Evolutionary conservation across 345 rosid genomes (phyloP), one percentile per base, ranked within the genome.

Genomic region (Hevea brasiliensis): DNA sequence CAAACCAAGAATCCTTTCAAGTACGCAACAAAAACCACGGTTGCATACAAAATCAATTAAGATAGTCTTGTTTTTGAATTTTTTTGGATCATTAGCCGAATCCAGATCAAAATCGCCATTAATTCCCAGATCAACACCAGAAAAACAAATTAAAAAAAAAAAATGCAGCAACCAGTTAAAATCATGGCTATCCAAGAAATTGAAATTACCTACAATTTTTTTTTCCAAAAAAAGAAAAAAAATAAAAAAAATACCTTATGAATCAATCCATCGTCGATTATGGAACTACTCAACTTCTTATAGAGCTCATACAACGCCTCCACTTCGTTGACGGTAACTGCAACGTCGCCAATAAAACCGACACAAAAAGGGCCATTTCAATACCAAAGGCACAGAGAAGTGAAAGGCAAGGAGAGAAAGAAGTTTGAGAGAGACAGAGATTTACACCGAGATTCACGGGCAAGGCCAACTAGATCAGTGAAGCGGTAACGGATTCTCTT

Each of bases 251-350:
- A 27, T 71, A 92, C 97, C 92, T 92, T 92, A 80, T 91, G 94
- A 69, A 91, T 88, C 67, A 88, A 78, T n/a, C 91, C 90, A 35
- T 89, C 97, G 50, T 87, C 84, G 50, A 89, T 76, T 51, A 92
- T 84, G 0, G 91, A 90, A 77, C 82, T 78, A 60, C 96, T 88
- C 68, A 90, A 47, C 77, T 83, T 87, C 91, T 87, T 86, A 78
- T 82, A 92, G 26, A 92, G 82, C 84, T 86, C 96, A 61, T 76
- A 77, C 79, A 92, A 75, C 2, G 96, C 93, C 82, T 90, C 93
- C 80, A 92, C 77, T 71, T 92, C 96, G 62, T 87, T 89, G 23
- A 89, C 84, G 26, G 89, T 76, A 77, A 92, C 94, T 89, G 86
- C 86, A 70, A 35, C 7, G 23, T 23, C 48, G 57, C 13, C n/a